Evolutionary conservation across 176 grass and related monocot species (phyloP).

Genomic region (Chrysopogon serrulatus): DNA sequence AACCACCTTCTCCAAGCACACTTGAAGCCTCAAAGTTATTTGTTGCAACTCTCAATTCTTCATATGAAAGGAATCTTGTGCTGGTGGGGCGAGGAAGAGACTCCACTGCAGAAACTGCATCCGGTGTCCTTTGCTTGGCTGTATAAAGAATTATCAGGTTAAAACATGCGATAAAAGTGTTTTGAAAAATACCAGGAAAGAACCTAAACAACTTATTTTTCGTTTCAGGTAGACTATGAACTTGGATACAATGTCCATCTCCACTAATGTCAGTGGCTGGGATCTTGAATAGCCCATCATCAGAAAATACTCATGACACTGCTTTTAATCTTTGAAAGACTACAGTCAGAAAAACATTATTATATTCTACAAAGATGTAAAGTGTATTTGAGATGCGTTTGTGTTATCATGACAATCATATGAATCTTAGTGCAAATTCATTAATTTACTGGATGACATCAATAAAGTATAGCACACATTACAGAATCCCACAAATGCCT

Average conservation of each 20-base stretch:
- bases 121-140: conserved; percentile 64
- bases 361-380: conserved; percentile 16
- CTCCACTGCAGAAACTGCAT: conserved; percentile 73
- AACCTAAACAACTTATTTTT: neutral
- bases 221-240: conserved; percentile 7
- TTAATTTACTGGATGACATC: neutral
- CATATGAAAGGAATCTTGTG: conserved; percentile 83
- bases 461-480: neutral
- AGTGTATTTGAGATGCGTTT: neutral
- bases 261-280: neutral
- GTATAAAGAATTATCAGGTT: conserved; percentile 19
- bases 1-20: conserved; percentile 95
- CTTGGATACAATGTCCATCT: neutral
- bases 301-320: neutral
- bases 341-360: neutral
- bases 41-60: conserved; percentile 92
- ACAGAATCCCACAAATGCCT: neutral
- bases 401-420: conserved; percentile 12
- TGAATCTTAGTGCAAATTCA: conserved; percentile 10
- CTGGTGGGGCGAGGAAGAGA: conserved; percentile 77
- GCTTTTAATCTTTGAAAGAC: neutral
- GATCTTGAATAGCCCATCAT: neutral
- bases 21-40: conserved; percentile 81
- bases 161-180: neutral
- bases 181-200: neutral